Base-by-base conservation (phyloP, 2,329 filamentous ascomycete genomes). In the Cercospora canescens region DNA sequence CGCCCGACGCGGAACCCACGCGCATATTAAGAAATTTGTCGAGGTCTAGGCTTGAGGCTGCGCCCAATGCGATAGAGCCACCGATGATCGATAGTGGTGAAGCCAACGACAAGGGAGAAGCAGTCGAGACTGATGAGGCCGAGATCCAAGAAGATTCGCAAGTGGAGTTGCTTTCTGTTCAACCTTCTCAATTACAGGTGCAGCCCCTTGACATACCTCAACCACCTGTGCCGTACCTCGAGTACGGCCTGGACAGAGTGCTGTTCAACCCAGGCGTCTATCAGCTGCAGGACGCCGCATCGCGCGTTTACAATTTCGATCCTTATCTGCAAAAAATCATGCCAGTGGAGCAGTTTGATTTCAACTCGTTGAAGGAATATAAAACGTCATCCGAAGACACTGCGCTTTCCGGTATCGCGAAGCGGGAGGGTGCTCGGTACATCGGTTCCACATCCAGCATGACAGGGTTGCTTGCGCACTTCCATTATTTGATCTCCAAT, bases 401-500 rank as follows among this genome's bases (percentile, higher is more conserved):
- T 6, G 87, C 84, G 4, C 83, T 99, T 12, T 85, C 89, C n/a
- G 77, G 84, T 1, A 86, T 95, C 48, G 91, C 92, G 1, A 82
- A 84, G 58, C 79, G 88, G 62, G 79, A 91, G 67, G 81, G 84
- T 12, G 93, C 89, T 77, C 96, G 91, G 75, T 99, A 96, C 76
- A 90, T 93, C 11, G 95, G 95, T 9, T 99, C 95, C 12, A 98
- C 95, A 0, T 99, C 95, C 1, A 98, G 94, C 79, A 97, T 97
- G 93, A 97, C 94, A 1, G 84, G 89, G 2, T 88, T 91, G 59
- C 83, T 99, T 52, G 87, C 90, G 2, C 96, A 99, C 74, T 97
- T 99, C 75, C 95, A 99, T 77, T 98, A 89, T 74, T 85, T 99
- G 3, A 84, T 99, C 9, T 98, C 94, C 0, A 81, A 85, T 6